Evolutionary conservation across 306 rosid genomes (phyloP), one percentile per base, ranked within the genome.

Genomic region (Casuarina glauca): DNA sequence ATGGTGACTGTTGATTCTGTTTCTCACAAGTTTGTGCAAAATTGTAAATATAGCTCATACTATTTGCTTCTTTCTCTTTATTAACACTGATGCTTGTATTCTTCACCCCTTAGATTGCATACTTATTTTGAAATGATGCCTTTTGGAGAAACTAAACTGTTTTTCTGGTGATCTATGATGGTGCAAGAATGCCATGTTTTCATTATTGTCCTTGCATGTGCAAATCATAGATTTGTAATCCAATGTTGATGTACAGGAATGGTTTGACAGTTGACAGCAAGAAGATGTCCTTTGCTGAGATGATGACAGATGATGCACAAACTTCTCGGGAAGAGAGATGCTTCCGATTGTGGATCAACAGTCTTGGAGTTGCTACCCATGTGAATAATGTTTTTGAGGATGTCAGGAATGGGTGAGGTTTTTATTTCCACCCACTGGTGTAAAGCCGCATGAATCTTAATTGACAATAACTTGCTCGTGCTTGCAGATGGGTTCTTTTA

Each of bases 321-420:
- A 96, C 98, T 73, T 96, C 99, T 76, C 89, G 98, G 53, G 99
- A 93, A 82, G 99, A 96, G 86, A 87, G 99, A 84, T 96, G 99
- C 86, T 96, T 93, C 83, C 90, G 98, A 77, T 83, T 96, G 76
- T 96, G 99, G 99, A 93, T 96, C 74, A 96, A 96, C 88, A 93
- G 99, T 88, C 97, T 96, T 76, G 98, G 96, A 84, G 89, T 81
- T 85, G 81, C 85, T 73, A 89, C 98, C 74, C 87, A 90, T 70
- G 91, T 96, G 79, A 96, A 96, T 82, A 96, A 93, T 90, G 80
- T 96, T 79, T 96, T 96, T 78, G 99, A 96, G 87, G 99, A 96
- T 76, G 97, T 96, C 74, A 82, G 99, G 86, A 93, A 91, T 68
- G 99, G 99, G 99, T 91, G 80, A 74, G 77, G 54, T 80, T 83